phyloP scores from a whole-genome alignment of 495 filamentous ascomycete species.

The Podospora pseudoanserina region DNA sequence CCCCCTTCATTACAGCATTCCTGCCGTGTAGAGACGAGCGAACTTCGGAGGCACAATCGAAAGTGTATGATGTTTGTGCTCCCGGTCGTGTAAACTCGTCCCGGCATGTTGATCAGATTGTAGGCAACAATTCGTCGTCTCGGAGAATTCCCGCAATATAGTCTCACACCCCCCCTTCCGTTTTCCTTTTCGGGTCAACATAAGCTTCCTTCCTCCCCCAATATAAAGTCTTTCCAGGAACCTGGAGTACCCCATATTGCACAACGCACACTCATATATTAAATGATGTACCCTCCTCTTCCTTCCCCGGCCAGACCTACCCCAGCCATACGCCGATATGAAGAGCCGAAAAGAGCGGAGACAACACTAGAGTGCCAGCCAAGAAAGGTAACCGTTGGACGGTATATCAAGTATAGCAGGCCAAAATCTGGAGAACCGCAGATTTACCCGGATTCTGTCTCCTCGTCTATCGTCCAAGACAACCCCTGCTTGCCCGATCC shows the following conservation, averaged over 20 bases:
- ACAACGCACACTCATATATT: slow-evolving; percentile 17
- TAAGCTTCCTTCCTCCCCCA: slow-evolving; percentile 5
- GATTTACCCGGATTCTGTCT: slow-evolving; percentile 34
- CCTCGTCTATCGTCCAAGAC: slow-evolving; percentile 29
- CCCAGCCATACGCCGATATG: background rate
- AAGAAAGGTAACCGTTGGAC: slow-evolving; percentile 25
- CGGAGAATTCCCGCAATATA: slow-evolving; percentile 24
- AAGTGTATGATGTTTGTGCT: background rate
- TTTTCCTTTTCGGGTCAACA: background rate
- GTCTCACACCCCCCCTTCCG: background rate
- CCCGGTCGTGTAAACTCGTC: background rate
- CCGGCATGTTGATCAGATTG: background rate
- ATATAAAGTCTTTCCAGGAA: slow-evolving; percentile 26
- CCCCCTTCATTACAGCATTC: background rate
- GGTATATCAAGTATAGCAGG: slow-evolving; percentile 12
- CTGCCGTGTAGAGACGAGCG: background rate
- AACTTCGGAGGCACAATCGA: background rate
- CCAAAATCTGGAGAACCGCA: slow-evolving; percentile 18
- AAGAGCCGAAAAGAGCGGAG: slow-evolving; percentile 14
- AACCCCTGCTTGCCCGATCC: slow-evolving; percentile 20
- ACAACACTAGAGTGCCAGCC: slow-evolving; percentile 19
- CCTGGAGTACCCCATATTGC: slow-evolving; percentile 30
- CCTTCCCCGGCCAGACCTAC: slow-evolving; percentile 10
- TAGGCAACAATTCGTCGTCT: slow-evolving; percentile 21
- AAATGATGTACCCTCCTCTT: slow-evolving; percentile 20